Base-by-base conservation (phyloP, 2,329 filamentous ascomycete genomes). In the Camillea tinctor region DNA sequence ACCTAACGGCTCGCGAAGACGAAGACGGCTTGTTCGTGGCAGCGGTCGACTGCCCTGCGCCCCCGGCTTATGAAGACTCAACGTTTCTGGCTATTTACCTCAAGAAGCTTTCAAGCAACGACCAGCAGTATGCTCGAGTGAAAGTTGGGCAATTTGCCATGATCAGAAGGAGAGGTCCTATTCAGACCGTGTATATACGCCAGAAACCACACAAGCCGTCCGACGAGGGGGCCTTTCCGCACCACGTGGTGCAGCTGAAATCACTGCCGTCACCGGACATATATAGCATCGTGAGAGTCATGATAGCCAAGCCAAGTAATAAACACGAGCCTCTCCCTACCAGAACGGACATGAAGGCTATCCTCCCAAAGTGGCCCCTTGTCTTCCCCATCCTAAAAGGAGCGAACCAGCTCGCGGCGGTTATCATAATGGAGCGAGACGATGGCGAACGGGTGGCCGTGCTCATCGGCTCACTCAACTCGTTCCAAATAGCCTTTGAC, bases 31-130 rank as follows among this genome's bases (percentile, higher is more conserved):
- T 65, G 20, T 75, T 66, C 52, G 64, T 71, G 30, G 73, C 73
- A 3, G 69, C 69, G 1, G 60, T 75, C 11, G 68, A 75, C 55
- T 75, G 73, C 49, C 72, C 73, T 0, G 61, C 66, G 1, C 73
- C 73, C 2, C 71, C 69, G 11, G 66, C 69, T 7, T 72, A 72
- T 53, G 59, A 68, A 17, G 69, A 69, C 24, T 62, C 62, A 7
- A 66, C 60, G 7, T 76, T 73, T 56, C 58, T 74, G 2, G 68
- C 66, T 17, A 68, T 75, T 13, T 72, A 72, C 50, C 60, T 75
- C 15, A 59, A 67, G 22, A 73, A 70, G 44, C 54, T 74, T 23
- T 72, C 66, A 1, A 54, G 61, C 7, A 64, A 57, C 1, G 61
- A 67, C 13, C 54, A 67, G 23, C 69, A 69, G 30, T 72, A 71